Evolutionary conservation across 331 rosid genomes (phyloP).

Genomic region (Telfairia occidentalis): DNA sequence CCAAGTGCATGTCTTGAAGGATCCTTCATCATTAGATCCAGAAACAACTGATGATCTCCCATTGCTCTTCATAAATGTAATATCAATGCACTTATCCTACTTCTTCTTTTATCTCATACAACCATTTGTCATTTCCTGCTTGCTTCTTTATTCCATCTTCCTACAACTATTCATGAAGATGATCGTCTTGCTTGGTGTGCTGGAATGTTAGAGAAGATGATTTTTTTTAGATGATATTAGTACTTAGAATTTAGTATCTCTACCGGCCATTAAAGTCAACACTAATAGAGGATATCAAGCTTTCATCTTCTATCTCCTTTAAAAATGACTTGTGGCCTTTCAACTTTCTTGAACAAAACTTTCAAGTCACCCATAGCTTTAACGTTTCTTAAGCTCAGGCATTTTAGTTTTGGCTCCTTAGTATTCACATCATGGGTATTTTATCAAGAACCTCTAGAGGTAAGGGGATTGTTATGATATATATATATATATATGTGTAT

Average conservation of each 20-base stretch:
- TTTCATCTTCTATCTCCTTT: background rate
- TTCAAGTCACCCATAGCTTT: background rate
- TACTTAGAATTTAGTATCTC: background rate
- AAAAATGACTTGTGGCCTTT: background rate
- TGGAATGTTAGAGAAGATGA: background rate
- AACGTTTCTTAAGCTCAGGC: background rate
- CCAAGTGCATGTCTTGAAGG: background rate
- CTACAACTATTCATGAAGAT: background rate
- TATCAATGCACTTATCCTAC: background rate
- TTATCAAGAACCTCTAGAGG: background rate
- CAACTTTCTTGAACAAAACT: background rate
- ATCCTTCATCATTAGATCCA: background rate
- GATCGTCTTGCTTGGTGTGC: background rate
- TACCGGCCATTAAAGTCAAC: background rate
- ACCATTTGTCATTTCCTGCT: background rate
- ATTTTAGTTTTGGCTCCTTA: background rate
- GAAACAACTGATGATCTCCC: background rate
- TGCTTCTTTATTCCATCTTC: background rate
- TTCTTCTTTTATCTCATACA: background rate
- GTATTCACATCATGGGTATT: background rate
- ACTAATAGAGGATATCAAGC: background rate
- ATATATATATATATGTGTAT: no score
- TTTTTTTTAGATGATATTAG: background rate
- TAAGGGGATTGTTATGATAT: no score
- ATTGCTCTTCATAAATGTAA: background rate